Percentiles rank a stretch among this genome's conserved stretches.
Conservation (phyloP, 306 rosid genomes). For the Astragalus membranaceus region DNA sequence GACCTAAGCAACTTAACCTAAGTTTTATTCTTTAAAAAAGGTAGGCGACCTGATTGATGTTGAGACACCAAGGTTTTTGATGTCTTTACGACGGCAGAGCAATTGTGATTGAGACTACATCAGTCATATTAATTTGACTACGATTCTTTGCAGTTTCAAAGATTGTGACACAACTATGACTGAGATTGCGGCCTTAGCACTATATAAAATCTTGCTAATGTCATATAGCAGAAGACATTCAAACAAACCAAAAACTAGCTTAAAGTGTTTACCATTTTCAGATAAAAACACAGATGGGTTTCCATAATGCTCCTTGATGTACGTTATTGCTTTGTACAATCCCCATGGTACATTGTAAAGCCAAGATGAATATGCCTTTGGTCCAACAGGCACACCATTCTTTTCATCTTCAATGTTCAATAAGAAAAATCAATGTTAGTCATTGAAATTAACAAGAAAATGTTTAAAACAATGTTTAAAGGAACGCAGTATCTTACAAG, state of each 20-base stretch:
- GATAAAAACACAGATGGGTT: constrained; percentile 76
- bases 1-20: no score
- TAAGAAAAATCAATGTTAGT: neutral
- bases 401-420: constrained; percentile 52
- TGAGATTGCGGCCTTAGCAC: no score
- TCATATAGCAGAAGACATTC: neutral
- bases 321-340: constrained; percentile 66
- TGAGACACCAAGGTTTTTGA: no score
- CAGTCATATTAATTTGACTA: no score
- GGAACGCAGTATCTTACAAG: constrained; percentile 48
- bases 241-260: neutral
- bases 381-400: constrained; percentile 81
- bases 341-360: constrained; percentile 98
- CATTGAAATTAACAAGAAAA: neutral
- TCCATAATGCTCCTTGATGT: constrained; percentile 69
- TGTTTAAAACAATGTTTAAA: neutral
- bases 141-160: no score
- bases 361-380: constrained; percentile 73
- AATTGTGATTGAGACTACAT: no score
- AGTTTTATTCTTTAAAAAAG: no score
- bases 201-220: neutral
- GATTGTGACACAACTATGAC: no score
- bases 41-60: no score
- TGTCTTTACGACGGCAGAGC: no score
- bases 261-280: constrained; percentile 57